Evolutionary conservation across 108 stramenopile species (phyloP), one percentile per base, ranked within the genome.

Genomic region (Licmophora abbreviata): DNA sequence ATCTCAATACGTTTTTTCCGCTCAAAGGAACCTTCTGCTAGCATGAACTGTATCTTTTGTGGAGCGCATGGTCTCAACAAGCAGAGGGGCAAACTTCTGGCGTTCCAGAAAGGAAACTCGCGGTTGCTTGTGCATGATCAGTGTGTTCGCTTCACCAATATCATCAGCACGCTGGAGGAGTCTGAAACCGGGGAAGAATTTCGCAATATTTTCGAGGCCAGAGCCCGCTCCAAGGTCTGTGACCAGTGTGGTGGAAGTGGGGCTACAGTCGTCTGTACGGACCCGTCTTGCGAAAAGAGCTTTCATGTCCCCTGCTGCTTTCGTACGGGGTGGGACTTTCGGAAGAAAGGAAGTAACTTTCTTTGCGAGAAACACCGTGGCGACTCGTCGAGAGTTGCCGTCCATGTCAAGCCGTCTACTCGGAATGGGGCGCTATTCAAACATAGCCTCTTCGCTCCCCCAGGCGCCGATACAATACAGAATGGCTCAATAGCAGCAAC

Each of bases 121-220:
- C 56, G 40, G 27, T 37, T 46, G 0, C 32, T 29, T 7, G 68
- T 61, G 27, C 76, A 78, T 44, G 38, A 61, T 17, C 54, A 48
- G 14, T 78, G 76, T 32, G 63, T 54, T 10, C 61, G 59, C 18
- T 52, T 55, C 64, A 73, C 71, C 5, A 66, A 44, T 4, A 57
- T 66, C 27, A 59, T 73, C 14, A 54, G 70, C 11, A 61, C 60
- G 6, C 24, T 51, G 17, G 58, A 61, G 28, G 51, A 48, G 14
- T 41, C 45, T n/a, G 43, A 61, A 27, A 65, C 62, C 48, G 57
- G 40, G 3, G 38, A 56, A 12, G 72, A 73, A 11, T 76, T 47
- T 29, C 48, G 43, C 31, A 71, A 76, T 40, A 48, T 76, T 7
- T 68, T 76, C 30, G 62, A 44, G 1, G 67, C 66, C n/a, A 46